These are phyloP conservation scores for Nemophila menziesii DNA, from an alignment of 257 asterid genomes.

Conservation along the genomic window DNA sequence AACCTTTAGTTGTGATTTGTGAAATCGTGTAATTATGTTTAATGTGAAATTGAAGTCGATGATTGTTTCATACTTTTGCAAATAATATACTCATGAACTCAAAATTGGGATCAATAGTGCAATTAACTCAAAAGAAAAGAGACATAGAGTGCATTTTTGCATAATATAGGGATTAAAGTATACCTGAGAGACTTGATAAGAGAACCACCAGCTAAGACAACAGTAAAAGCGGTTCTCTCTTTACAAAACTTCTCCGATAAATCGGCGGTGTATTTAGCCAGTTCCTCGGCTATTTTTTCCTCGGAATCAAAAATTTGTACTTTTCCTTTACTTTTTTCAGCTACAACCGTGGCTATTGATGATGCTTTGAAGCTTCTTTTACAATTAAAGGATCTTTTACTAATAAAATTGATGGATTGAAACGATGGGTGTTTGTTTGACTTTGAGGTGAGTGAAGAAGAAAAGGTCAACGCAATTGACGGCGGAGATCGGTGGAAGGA, in stretches of 20 bases:
- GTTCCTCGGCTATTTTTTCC: conserved; percentile 55
- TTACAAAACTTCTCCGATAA: conserved; percentile 32
- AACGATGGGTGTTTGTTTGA: background rate
- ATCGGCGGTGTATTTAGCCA: conserved; percentile 60
- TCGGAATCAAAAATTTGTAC: conserved; percentile 55
- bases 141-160: no score
- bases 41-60: no score
- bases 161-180: no score
- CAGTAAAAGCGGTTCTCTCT: conserved; percentile 58
- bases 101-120: no score
- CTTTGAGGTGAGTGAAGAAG: conserved; percentile 11
- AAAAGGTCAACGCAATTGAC: conserved; percentile 18
- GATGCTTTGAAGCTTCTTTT: conserved; percentile 15
- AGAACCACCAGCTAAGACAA: conserved; percentile 71
- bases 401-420: no score
- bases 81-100: no score
- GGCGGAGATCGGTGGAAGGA: conserved; percentile 19
- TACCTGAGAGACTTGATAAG: conserved; percentile 66
- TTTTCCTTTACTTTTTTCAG: conserved; percentile 32
- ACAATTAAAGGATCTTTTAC: conserved; percentile 1
- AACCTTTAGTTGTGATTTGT: no score
- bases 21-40: no score
- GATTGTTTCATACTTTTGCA: no score
- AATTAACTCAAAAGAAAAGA: no score
- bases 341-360: conserved; percentile 55